Evolutionary conservation across 2,329 filamentous ascomycete species (phyloP), one percentile per base, ranked within the genome.

Genomic region (Aplosporella prunicola): DNA sequence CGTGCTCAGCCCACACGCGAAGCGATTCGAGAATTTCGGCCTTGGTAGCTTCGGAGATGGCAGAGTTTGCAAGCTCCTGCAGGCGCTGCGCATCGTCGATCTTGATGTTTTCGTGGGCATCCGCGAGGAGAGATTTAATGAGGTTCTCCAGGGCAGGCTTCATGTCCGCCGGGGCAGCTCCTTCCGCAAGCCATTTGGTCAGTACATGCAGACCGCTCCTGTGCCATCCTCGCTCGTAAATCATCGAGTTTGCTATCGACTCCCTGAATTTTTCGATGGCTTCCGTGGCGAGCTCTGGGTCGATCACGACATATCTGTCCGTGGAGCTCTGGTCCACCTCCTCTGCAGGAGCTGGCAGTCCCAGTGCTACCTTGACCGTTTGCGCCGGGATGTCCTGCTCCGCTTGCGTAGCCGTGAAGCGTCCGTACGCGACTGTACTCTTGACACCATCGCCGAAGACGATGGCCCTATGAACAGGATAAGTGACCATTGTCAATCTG

Each of bases 401-500:
- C 32, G 45, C 32, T 31, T 46, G 44, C 22, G 55, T 50, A 28
- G 55, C 51, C 11, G 56, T 56, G 45, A 66, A 56, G 25, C 56
- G 48, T 30, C 64, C 53, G 57, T 59, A 71, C 2, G 71, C 65
- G 5, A 79, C 67, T 1, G 81, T 75, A 6, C 82, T 85, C 36
- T 74, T 64, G 2, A 93, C 62, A 0, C 85, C 87, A 32, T 83
- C 72, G 0, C 77, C 78, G 7, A 93, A 72, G 8, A 95, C 50
- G 11, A 95, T 61, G 1, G 80, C 76, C 53, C 80, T 83, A 54
- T 96, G 89, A 1, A 95, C 86, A 0, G 89, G 88, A 29, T 85
- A 86, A 5, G 78, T 76, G 27, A 91, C 69, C 11, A 78, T 72
- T 9, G 78, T 77, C 40, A 76, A 71, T 43, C 76, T 69, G 7